A percentile compares a stretch with the other conserved stretches of the same genome.
Conservation (phyloP, 2,329 filamentous ascomycete species). For the Plenodomus biglobosus region DNA sequence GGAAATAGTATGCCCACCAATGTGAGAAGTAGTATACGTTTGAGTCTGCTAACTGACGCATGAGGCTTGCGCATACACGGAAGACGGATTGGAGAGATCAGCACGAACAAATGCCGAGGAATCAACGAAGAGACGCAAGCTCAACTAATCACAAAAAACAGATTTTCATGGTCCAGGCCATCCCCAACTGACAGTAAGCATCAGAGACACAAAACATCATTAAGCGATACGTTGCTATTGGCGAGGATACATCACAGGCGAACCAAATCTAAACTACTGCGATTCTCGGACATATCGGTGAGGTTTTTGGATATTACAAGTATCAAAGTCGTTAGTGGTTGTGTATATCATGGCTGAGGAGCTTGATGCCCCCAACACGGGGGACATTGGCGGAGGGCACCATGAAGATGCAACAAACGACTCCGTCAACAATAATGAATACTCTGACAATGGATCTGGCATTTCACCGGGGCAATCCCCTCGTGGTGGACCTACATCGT, state of each 20-base stretch:
- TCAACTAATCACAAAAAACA: not conserved
- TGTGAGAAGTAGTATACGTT: not conserved
- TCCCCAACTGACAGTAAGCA: not conserved
- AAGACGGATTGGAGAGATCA: not conserved
- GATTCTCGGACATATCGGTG: too few relatives aligned
- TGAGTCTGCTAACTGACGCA: not conserved
- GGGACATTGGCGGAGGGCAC: not conserved
- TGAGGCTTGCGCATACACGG: not conserved
- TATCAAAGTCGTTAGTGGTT: too few relatives aligned
- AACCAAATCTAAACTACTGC: too few relatives aligned
- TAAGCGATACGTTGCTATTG: not conserved
- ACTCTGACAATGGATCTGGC: too few relatives aligned
- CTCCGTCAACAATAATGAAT: not conserved
- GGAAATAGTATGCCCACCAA: not conserved
- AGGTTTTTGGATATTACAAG: too few relatives aligned
- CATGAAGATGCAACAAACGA: not conserved
- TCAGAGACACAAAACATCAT: not conserved
- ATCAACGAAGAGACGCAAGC: not conserved
- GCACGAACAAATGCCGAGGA: not conserved
- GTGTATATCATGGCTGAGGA: not conserved
- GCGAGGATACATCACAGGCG: not conserved
- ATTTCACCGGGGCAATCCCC: too few relatives aligned
- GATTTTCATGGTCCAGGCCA: not conserved
- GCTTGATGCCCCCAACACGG: not conserved
- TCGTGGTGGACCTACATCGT: too few relatives aligned